A percentile compares a stretch with the other conserved stretches of the same genome.
Evolutionary conservation across 306 rosid species (phyloP).

Genomic region (Fagus crenata): DNA sequence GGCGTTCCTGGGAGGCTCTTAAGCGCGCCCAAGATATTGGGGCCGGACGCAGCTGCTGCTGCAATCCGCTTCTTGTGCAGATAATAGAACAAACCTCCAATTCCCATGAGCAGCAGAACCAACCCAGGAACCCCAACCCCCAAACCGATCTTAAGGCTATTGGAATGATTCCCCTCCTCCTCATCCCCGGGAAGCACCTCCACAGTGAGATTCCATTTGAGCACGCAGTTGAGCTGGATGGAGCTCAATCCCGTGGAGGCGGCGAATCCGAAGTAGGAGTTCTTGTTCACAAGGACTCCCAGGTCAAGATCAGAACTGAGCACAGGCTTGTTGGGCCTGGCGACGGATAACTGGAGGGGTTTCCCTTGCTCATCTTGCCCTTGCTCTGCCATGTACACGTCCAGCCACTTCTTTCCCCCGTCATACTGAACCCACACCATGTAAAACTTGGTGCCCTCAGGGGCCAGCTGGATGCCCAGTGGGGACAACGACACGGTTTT

Average conservation of each 20-base stretch:
- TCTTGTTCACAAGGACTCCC: conserved; percentile 17
- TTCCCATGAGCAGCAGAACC: conserved; percentile 15
- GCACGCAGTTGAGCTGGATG: conserved; percentile 54
- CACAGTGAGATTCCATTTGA: conserved; percentile 67
- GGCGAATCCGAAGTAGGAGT: conserved; percentile 64
- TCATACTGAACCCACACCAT: conserved; percentile 63
- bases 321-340: conserved; percentile 44
- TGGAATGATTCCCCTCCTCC: background rate
- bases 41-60: conserved; percentile 20
- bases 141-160: conserved; percentile 38
- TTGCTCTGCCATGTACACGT: conserved; percentile 48
- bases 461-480: conserved; percentile 46
- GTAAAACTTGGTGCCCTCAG: conserved; percentile 23
- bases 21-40: conserved; percentile 55
- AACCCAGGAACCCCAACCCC: conserved; percentile 45
- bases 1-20: conserved; percentile 76
- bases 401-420: conserved; percentile 34
- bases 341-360: conserved; percentile 14
- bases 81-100: conserved; percentile 26
- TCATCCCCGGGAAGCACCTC: conserved; percentile 26
- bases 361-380: background rate
- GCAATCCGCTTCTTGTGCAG: conserved; percentile 14
- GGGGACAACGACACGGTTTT: conserved; percentile 30
- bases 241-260: conserved; percentile 55
- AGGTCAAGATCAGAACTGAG: conserved; percentile 42